Conservation (phyloP, 306 rosid species). For the Echinosophora koreensis region DNA sequence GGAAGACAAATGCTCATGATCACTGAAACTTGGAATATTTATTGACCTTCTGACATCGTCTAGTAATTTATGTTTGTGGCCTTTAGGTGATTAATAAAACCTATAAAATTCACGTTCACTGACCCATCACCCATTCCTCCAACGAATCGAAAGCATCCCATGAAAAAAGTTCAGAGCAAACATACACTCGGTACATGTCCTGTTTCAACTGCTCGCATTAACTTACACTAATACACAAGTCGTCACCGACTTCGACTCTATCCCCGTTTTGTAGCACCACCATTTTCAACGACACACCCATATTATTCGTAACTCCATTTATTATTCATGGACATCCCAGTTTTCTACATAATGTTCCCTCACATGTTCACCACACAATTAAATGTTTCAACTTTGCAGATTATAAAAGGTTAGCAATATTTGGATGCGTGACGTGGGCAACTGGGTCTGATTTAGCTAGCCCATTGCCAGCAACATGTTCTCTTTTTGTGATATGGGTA, state of each 20-base stretch:
- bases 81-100: not conserved
- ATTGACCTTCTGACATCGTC: not conserved
- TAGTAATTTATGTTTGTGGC: not conserved
- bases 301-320: conserved; percentile 25
- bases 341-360: not conserved
- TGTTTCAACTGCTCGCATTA: conserved; percentile 41
- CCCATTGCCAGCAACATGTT: no score
- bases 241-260: not conserved
- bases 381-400: conserved; percentile 11
- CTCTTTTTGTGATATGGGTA: no score
- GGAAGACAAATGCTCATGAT: not conserved
- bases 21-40: not conserved
- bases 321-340: conserved; percentile 15
- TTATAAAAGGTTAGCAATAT: not conserved
- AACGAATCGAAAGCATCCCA: conserved; percentile 28
- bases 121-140: not conserved
- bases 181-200: conserved; percentile 43
- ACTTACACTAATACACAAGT: conserved; percentile 18
- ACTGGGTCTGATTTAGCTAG: no score
- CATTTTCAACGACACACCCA: conserved; percentile 23
- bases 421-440: not conserved
- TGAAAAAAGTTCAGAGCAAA: conserved; percentile 28
- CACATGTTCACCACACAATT: conserved; percentile 24
- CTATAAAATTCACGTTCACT: not conserved
- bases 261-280: not conserved